Conservation (phyloP, 2,329 filamentous ascomycete genomes). For the Sclerotinia subarctica region DNA sequence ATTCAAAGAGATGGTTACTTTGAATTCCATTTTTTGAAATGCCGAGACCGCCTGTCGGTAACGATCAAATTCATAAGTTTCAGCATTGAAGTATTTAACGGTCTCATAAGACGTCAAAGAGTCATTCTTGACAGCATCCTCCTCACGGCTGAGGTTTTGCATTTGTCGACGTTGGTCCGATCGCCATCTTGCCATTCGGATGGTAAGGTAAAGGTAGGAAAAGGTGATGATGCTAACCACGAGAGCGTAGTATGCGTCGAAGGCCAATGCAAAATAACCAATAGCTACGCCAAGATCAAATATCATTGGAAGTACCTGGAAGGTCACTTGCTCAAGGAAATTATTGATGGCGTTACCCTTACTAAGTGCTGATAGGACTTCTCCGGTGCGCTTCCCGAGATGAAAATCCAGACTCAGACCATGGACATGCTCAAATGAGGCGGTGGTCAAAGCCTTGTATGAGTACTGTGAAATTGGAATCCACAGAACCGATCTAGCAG, state of each 20-base stretch:
- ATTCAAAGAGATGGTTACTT: constrained; percentile 72
- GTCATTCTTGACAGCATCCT: constrained; percentile 97
- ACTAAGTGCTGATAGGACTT: constrained; percentile 91
- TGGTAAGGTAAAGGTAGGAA: constrained; percentile 93
- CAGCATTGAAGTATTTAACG: constrained; percentile 87
- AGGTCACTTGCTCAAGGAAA: constrained; percentile 94
- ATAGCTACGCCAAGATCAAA: constrained; percentile 85
- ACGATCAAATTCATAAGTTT: constrained; percentile 72
- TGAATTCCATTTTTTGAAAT: constrained; percentile 72
- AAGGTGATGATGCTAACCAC: constrained; percentile 89
- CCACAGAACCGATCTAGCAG: constrained; percentile 80
- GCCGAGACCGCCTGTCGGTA: constrained; percentile 67
- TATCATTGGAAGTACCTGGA: constrained; percentile 92
- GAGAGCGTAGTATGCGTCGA: constrained; percentile 86
- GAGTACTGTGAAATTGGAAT: constrained; percentile 97
- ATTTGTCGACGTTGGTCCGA: constrained; percentile 88
- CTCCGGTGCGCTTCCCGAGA: constrained; percentile 91
- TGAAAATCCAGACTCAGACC: constrained; percentile 94
- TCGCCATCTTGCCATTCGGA: constrained; percentile 91
- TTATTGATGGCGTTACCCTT: constrained; percentile 96
- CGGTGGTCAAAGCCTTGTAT: constrained; percentile 88
- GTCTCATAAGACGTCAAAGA: constrained; percentile 99
- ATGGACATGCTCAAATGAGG: constrained; percentile 96
- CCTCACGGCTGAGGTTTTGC: constrained; percentile 91
- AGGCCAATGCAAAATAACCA: constrained; percentile 71